Evolutionary conservation across 2,329 filamentous ascomycete species (phyloP), one percentile per base, ranked within the genome.

Genomic region (Ascochyta clinopodiicola): DNA sequence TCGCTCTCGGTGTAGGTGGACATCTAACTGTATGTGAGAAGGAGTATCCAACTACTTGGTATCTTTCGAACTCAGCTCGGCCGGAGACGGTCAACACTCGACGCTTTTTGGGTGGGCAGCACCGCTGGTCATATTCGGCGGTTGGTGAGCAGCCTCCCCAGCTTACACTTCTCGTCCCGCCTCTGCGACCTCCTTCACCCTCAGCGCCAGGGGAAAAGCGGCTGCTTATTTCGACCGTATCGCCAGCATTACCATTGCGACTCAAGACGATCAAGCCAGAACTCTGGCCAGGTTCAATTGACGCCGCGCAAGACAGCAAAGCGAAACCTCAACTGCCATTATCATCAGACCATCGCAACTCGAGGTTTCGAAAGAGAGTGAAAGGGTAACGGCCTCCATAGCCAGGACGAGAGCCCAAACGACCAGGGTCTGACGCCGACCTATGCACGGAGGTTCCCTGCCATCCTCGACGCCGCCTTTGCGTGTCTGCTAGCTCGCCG

Each of bases 401-500:
- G 42, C 31, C 42, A 47, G 37, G 22, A 40, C n/a, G 43, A 13
- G 43, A 51, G 17, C 35, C 27, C 37, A 45, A 4, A 37, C 38
- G 25, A 10, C 43, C 38, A 43, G 40, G 19, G 42, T 21, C 53
- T 42, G 24, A 21, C 50, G 27, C 25, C 40, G 42, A 43, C 56
- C 27, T 44, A 15, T 25, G 40, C 45, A 55, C 44, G 45, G 51
- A 54, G 51, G 40, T 55, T 56, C 46, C 52, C 46, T 51, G 52
- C 17, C 36, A 36, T 46, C 55, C 61, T 56, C 60, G 59, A 66
- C 63, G 60, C 53, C 65, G 65, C 56, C 62, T 63, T 60, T 67
- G 59, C 59, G 60, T 60, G 59, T 59, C 51, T 50, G 51, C 61
- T 68, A 70, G 68, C 49, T 61, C 58, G 59, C 60, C 61, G 56